Evolutionary conservation across 2,329 filamentous ascomycete species (phyloP), one percentile per base, ranked within the genome.

Genomic region (Colletotrichum plurivorum): DNA sequence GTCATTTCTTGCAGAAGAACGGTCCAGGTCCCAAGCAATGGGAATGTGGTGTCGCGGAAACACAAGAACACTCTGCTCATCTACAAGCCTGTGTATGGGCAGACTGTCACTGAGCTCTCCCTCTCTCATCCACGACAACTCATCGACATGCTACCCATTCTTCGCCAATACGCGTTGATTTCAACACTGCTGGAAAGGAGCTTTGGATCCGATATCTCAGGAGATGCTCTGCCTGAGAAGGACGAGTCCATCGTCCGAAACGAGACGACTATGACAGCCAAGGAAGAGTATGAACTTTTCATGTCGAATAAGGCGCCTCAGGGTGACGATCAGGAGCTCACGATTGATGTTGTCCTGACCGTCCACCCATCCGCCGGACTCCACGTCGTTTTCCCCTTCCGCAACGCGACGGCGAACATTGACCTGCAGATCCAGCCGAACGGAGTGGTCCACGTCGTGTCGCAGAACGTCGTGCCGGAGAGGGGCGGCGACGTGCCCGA

Each of bases 81-180:
- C 18, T 89, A 92, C 63, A 94, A 93, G 77, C 88, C 89, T 2
- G 92, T 94, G 9, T 94, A 92, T 73, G 92, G 90, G 0, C 87
- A 90, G 64, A 84, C 85, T 3, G 78, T 97, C 9, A 87, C 87
- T 1, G 89, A 91, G 63, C 83, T 96, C 39, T 90, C 93, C 0
- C 95, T 97, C 75, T 89, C 89, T 2, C 94, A 97, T 75, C 94
- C 94, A 0, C 88, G 90, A 57, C 93, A 97, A 76, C 82, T 97
- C 4, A 82, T 95, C 7, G 86, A 88, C 61, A 89, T 95, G 76
- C 84, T 97, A n/a, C 93, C 93, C 0, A 83, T 87, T 4, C 82
- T 96, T 16, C 86, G 94, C 15, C 93, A 96, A 77, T 96, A 94
- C 75, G 91, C 92, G 0, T 90, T 92, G 72, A 82, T 94, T 5